Percentiles rank a stretch among this genome's conserved stretches.
Conservation (phyloP, 2,329 filamentous ascomycete species). For the Talaromyces sp. region DNA sequence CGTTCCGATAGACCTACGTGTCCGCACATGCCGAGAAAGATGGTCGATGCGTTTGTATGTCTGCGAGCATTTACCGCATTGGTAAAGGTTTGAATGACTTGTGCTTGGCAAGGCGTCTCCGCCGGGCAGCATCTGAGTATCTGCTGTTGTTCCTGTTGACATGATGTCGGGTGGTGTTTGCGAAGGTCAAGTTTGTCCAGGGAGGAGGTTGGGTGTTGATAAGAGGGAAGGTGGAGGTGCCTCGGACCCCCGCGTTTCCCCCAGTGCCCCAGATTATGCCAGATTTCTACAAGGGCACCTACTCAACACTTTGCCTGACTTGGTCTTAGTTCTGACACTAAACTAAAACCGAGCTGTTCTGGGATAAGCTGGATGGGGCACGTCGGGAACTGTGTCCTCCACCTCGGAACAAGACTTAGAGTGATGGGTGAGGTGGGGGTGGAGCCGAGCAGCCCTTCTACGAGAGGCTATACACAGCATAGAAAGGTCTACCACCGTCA, state of each 20-base stretch:
- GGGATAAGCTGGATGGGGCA: not conserved
- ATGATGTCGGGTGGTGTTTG: conserved; percentile 2
- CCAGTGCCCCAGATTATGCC: not conserved
- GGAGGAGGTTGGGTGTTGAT: not conserved
- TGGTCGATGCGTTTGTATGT: conserved; percentile 32
- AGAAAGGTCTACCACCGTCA: not conserved
- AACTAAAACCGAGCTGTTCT: not conserved
- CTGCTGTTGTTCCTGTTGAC: not conserved
- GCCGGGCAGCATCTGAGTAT: not conserved
- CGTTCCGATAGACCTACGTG: conserved; percentile 26
- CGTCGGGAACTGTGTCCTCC: not conserved
- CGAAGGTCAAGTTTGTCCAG: not conserved
- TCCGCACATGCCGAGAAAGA: conserved; percentile 33
- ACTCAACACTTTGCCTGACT: not conserved
- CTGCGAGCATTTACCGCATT: conserved; percentile 19
- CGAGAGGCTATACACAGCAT: not conserved
- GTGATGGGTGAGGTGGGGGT: not conserved
- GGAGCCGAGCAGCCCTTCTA: not conserved
- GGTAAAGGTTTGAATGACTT: conserved; percentile 17
- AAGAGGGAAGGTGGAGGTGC: not conserved
- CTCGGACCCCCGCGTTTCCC: not conserved
- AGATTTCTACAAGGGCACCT: not conserved
- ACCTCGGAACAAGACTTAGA: not conserved
- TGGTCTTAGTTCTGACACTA: not conserved
- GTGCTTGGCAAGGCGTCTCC: not conserved